phyloP scores from a whole-genome alignment of 2,329 filamentous ascomycete species.

The Aspergillus latus region DNA sequence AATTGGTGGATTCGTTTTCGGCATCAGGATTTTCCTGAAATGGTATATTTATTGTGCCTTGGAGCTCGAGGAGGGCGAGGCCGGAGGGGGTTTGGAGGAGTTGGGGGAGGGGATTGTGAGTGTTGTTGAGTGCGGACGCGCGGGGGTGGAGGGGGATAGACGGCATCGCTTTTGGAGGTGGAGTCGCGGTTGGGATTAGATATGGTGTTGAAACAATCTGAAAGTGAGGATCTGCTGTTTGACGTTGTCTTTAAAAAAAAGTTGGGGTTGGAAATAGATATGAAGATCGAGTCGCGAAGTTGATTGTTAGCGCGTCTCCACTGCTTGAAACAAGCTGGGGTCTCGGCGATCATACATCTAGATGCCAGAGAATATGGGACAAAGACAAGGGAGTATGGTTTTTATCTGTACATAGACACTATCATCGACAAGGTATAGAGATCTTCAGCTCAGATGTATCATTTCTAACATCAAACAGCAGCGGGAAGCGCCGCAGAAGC shows the following conservation, averaged over 20 bases:
- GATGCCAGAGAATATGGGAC: too few species aligned
- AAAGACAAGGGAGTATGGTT: too few species aligned
- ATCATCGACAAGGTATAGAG: too few species aligned
- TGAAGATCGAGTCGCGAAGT: background rate
- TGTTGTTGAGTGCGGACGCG: constrained; percentile 14
- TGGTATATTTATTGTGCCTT: constrained; percentile 83
- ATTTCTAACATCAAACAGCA: too few species aligned
- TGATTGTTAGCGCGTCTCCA: constrained; percentile 4
- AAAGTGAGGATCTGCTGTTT: too few species aligned
- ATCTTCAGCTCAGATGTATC: too few species aligned
- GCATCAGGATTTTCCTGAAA: constrained; percentile 34
- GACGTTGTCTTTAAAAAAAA: too few species aligned
- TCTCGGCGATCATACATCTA: background rate
- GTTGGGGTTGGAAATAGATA: background rate
- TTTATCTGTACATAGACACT: too few species aligned
- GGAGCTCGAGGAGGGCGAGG: constrained; percentile 85
- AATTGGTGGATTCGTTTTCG: constrained; percentile 28
- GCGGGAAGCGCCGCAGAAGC: background rate
- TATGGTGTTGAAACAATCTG: background rate
- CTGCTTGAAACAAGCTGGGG: background rate
- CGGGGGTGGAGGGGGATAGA: constrained; percentile 41
- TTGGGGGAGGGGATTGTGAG: constrained; percentile 66
- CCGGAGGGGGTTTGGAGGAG: constrained; percentile 86
- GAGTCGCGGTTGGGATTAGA: background rate
- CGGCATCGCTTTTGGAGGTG: constrained; percentile 36